A percentile compares a stretch with the other conserved stretches of the same genome.
Conservation (phyloP, 768 basidiomycete species). For the Mycena rebaudengoi region DNA sequence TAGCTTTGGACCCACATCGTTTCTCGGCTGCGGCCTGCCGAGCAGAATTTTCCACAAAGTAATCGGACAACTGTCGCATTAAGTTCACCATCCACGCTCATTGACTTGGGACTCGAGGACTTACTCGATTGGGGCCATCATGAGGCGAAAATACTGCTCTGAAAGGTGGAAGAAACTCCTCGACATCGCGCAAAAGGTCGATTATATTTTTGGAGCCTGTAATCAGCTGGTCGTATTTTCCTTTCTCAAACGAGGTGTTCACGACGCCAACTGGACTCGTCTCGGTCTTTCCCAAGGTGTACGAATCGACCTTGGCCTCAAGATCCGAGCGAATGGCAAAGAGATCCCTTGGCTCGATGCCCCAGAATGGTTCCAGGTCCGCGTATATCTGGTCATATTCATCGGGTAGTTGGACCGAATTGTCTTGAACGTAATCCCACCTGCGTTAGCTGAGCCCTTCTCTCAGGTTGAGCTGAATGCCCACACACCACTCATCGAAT, state of each 20-base stretch:
- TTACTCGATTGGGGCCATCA: constrained; percentile 50
- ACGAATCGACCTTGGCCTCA: constrained; percentile 49
- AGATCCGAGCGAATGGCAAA: constrained; percentile 44
- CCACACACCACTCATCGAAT: constrained; percentile 83
- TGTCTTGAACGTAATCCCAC: constrained; percentile 68
- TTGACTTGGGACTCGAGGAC: background rate
- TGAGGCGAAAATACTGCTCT: constrained; percentile 55
- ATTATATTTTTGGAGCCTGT: constrained; percentile 39
- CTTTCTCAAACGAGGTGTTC: constrained; percentile 45
- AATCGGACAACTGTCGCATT: constrained; percentile 19
- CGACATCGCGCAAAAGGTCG: constrained; percentile 46
- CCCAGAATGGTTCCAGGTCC: constrained; percentile 89
- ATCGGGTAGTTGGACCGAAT: constrained; percentile 82
- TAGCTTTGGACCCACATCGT: constrained; percentile 22
- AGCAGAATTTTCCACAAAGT: constrained; percentile 33
- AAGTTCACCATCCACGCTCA: background rate
- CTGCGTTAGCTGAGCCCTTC: constrained; percentile 33
- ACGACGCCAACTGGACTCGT: constrained; percentile 37
- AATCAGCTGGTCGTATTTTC: constrained; percentile 47
- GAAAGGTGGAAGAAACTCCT: constrained; percentile 53
- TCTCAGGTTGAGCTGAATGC: too few relatives aligned
- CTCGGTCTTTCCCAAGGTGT: constrained; percentile 50
- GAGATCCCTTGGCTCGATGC: constrained; percentile 57
- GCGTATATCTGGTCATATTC: constrained; percentile 81
- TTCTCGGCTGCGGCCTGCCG: constrained; percentile 28